Percentiles rank a stretch among this genome's conserved stretches.
Conservation (phyloP, 2,329 filamentous ascomycete genomes). For the Cladophialophora immunda region DNA sequence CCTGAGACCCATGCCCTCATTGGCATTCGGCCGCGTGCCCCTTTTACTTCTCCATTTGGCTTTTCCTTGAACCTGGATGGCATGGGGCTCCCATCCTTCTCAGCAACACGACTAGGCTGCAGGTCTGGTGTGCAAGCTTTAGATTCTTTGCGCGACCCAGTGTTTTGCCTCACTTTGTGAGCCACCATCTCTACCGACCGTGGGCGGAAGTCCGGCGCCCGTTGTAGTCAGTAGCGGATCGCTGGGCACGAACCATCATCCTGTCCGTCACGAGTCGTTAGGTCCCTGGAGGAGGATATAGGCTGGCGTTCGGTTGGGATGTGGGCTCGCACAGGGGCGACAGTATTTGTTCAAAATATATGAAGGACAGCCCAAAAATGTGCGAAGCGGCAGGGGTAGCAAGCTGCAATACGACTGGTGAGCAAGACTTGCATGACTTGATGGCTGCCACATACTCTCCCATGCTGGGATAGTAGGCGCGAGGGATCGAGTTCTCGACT, state of each 20-base stretch:
- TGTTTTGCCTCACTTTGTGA: slow-evolving; percentile 25
- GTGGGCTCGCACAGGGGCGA: no score
- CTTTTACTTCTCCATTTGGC: slow-evolving; percentile 15
- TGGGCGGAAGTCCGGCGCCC: slow-evolving; percentile 13
- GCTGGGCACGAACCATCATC: slow-evolving; percentile 2
- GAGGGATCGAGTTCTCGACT: background rate
- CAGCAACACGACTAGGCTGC: background rate
- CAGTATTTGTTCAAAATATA: background rate
- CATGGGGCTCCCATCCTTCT: slow-evolving; percentile 1
- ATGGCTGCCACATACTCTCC: background rate
- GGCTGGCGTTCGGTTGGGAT: background rate
- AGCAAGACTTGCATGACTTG: background rate
- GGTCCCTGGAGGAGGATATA: background rate
- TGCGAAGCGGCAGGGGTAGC: background rate
- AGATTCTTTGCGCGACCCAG: slow-evolving; percentile 13
- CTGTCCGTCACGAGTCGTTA: background rate
- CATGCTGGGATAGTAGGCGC: no score
- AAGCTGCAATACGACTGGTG: slow-evolving; percentile 5
- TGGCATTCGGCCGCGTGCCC: slow-evolving; percentile 8
- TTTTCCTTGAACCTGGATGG: background rate
- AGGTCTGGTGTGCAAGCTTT: slow-evolving; percentile 9
- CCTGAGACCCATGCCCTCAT: slow-evolving; percentile 15
- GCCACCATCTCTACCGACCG: slow-evolving; percentile 11
- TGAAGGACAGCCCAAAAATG: background rate
- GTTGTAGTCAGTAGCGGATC: slow-evolving; percentile 10